These are phyloP conservation scores for Paramyrothecium sp. DNA, from an alignment of 2,329 filamentous ascomycete genomes.

Conservation along the genomic window DNA sequence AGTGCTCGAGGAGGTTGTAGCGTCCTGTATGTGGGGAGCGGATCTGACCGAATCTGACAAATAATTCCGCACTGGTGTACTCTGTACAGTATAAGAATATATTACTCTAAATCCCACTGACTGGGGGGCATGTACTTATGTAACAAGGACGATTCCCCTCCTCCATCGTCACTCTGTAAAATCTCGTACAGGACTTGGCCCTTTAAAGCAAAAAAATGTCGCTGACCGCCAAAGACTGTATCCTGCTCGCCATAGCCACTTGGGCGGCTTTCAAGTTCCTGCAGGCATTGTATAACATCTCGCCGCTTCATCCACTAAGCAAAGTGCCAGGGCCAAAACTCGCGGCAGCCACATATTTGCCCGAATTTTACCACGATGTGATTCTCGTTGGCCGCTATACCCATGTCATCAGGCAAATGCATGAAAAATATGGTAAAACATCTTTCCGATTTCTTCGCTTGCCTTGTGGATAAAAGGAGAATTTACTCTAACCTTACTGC, in stretches of 20 bases:
- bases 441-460: background rate
- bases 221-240: background rate
- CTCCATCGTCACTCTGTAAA: too few species aligned
- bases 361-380: conserved; percentile 13
- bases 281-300: background rate
- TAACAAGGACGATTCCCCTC: too few species aligned
- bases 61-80: too few species aligned
- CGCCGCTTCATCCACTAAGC: background rate
- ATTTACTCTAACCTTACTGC: background rate
- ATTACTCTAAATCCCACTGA: too few species aligned
- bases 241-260: background rate
- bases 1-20: too few species aligned
- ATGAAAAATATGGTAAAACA: conserved; percentile 7
- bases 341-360: conserved; percentile 9
- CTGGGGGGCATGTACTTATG: too few species aligned
- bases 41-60: too few species aligned
- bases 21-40: too few species aligned
- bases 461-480: background rate
- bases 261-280: background rate
- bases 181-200: too few species aligned
- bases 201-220: too few species aligned
- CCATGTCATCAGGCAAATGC: conserved; percentile 6
- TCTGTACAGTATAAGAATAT: too few species aligned
- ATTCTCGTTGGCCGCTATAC: conserved; percentile 11
- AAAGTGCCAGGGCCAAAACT: conserved; percentile 7